Evolutionary conservation across 2,329 filamentous ascomycete genomes (phyloP), one percentile per base, ranked within the genome.

Genomic region (Aspergillus candidus): DNA sequence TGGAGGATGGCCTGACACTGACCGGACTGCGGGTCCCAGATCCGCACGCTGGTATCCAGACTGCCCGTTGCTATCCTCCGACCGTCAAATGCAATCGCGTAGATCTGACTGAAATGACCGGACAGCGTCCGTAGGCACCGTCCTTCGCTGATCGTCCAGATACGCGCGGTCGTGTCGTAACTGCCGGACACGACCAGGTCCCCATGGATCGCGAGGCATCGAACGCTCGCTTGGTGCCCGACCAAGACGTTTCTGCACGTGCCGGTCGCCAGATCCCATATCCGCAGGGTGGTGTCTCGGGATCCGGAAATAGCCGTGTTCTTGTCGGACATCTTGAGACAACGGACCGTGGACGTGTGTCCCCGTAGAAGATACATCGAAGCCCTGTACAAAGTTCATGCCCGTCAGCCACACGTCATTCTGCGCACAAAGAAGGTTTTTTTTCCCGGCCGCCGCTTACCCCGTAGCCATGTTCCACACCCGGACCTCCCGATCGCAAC

Each of bases 81-180:
- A 32, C 93, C 93, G 63, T 98, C 93, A 67, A 97, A 98, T 1
- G 93, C 93, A 62, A 98, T 94, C 14, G 93, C 93, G 64, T 98
- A 98, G 46, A 98, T 98, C 63, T 98, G 93, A 63, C 91, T 97
- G 69, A 96, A 98, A 68, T 98, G 93, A 0, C 93, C 93, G 35
- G 85, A 83, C 32, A 98, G 75, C 0, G 89, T 96, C 54, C 91
- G 84, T 43, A 97, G 72, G 65, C 93, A 98, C 50, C 88, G 83
- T 27, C 93, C 93, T 68, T 96, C 88, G 2, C 88, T 94, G 41
- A 98, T 97, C 66, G 88, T 96, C 93, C 93, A 98, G 45, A 98
- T 91, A 57, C 89, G 85, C 15, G 93, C 93, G 15, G 88, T 96
- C 6, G 93, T 96, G 65, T 98, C 93, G 68, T 98, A 98, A 66